Base-by-base conservation (phyloP, 768 basidiomycete genomes). In the Kondoa malvinella region DNA sequence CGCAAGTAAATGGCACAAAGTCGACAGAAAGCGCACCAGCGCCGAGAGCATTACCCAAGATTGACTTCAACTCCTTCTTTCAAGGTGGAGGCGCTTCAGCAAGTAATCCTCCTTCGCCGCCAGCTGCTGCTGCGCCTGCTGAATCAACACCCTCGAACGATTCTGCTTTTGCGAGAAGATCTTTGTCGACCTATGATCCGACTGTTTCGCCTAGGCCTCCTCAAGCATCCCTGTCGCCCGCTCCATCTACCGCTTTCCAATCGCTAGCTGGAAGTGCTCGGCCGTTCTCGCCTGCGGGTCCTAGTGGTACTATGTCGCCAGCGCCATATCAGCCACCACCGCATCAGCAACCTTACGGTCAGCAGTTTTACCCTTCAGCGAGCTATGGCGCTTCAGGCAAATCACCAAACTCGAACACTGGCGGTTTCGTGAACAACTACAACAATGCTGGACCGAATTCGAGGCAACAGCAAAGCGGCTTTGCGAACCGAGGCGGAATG, bases 41-140 rank as follows among this genome's bases (percentile, higher is more conserved):
- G 12, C 21, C n/a, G n/a, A n/a, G n/a, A n/a, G n/a, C n/a, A n/a
- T n/a, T 59, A 25, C 30, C 31, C 1, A 69, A 60, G 17, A 34
- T 72, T 56, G 68, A 73, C 64, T 56, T 73, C 34, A 72, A 72
- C 69, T 56, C 64, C 27, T 71, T 73, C 69, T 73, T 72, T 72
- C 71, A 68, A 26, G 40, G 59, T 26, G 68, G 68, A 30, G 65
- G 66, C 34, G 58, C 15, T 30, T 66, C 71, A 31, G 57, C 66
- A 2, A 30, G 15, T n/a, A 30, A 30, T n/a, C 21, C 66, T 25
- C 4, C 66, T 30, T 4, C 66, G n/a, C 29, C 4, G 16, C 29
- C n/a, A 4, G 27, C 57, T 34, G 32, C 66, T 29, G 12, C 33
- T 56, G 29, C 33, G 16, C 21, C n/a, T 3, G 12, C 56, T 15